Conservation (phyloP, 805 yeast species). For the Kodamaea nitidulidarum region DNA sequence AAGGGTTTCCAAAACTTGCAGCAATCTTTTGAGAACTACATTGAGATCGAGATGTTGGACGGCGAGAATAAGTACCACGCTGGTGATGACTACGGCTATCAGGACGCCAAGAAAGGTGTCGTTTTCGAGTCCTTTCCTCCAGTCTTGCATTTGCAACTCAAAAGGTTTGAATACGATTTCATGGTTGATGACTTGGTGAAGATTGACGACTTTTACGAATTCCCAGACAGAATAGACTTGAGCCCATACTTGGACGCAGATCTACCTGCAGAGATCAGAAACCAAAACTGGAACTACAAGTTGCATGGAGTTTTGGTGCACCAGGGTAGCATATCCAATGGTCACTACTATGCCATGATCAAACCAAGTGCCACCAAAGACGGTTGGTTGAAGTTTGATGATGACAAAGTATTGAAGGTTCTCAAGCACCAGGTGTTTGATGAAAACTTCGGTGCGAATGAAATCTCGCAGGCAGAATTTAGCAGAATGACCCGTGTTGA, state of each 20-base stretch:
- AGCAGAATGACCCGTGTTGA: conserved; percentile 53
- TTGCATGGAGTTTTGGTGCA: conserved; percentile 94
- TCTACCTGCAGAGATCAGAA: conserved; percentile 32
- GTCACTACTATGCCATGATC: conserved; percentile 93
- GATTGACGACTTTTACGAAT: conserved; percentile 88
- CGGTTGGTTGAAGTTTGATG: conserved; percentile 89
- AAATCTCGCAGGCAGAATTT: conserved; percentile 45
- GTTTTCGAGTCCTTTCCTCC: conserved; percentile 88
- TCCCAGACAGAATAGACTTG: conserved; percentile 77
- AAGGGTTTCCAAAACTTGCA: conserved; percentile 69
- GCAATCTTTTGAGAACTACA: conserved; percentile 79
- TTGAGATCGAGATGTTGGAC: conserved; percentile 80
- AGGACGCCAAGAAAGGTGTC: conserved; percentile 96
- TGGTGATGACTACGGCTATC: conserved; percentile 76
- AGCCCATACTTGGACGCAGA: conserved; percentile 70
- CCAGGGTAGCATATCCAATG: conserved; percentile 91
- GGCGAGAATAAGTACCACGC: conserved; percentile 98
- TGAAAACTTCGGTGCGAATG: conserved; percentile 85
- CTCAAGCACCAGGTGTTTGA: conserved; percentile 82
- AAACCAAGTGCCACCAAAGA: conserved; percentile 65
- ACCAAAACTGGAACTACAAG: conserved; percentile 70
- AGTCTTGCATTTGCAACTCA: conserved; percentile 87
- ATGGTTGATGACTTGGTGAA: conserved; percentile 83
- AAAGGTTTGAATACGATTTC: conserved; percentile 92
- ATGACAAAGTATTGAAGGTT: conserved; percentile 88